Evolutionary conservation across 257 asterid genomes (phyloP).

Genomic region (Paulownia fortunei): DNA sequence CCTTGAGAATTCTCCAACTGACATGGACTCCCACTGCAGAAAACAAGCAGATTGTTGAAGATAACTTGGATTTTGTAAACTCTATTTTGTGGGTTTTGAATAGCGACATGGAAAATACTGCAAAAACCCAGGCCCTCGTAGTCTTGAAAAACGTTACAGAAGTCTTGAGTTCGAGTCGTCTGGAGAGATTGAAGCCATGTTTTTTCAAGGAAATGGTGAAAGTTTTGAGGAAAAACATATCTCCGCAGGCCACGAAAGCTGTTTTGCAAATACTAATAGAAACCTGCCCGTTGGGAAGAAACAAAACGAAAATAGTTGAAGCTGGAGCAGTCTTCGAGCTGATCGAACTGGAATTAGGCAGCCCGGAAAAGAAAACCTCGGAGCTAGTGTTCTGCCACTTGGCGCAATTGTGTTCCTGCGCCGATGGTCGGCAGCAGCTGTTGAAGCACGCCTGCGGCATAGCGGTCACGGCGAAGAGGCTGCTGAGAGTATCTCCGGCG

Average conservation of each 20-base stretch:
- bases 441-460: slow-evolving; percentile 70
- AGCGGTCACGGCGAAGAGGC: slow-evolving; percentile 66
- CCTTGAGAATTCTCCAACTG: slow-evolving; percentile 52
- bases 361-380: slow-evolving; percentile 48
- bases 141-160: slow-evolving; percentile 44
- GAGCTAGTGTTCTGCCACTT: slow-evolving; percentile 63
- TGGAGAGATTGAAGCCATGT: slow-evolving; percentile 39
- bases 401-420: slow-evolving; percentile 68
- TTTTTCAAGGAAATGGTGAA: slow-evolving; percentile 45
- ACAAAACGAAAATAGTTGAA: slow-evolving; percentile 57
- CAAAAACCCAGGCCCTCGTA: slow-evolving; percentile 49
- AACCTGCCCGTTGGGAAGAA: slow-evolving; percentile 52
- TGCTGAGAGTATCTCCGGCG: slow-evolving; percentile 65
- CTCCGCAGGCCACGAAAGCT: slow-evolving; percentile 45
- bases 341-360: slow-evolving; percentile 59
- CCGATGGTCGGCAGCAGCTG: slow-evolving; percentile 85
- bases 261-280: slow-evolving; percentile 55
- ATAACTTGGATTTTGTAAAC: slow-evolving; percentile 45
- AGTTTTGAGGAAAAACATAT: slow-evolving; percentile 24
- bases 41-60: slow-evolving; percentile 47
- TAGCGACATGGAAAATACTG: slow-evolving; percentile 3
- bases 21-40: slow-evolving; percentile 59
- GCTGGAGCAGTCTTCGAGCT: slow-evolving; percentile 57
- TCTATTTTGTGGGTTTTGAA: slow-evolving; percentile 57
- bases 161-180: slow-evolving; percentile 26